Base-by-base conservation (phyloP, 495 filamentous ascomycete genomes). In the Penicillium odoratum region DNA sequence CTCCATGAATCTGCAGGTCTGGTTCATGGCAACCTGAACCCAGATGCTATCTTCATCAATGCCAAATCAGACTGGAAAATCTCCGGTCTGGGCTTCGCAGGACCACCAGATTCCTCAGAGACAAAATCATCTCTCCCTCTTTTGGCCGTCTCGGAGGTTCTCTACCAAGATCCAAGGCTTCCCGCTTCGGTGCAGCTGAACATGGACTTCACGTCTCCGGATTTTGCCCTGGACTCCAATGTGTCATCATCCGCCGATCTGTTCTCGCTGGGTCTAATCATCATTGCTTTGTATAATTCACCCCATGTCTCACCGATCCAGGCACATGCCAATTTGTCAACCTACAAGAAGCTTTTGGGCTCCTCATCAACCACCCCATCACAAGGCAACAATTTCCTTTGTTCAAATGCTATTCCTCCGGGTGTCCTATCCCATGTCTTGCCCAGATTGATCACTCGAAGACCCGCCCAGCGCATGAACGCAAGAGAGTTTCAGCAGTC, bases 1-100 rank as follows among this genome's bases (percentile, higher is more conserved):
- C 77, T 98, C 18, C 94, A 98, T 64, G 94, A 98, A 69, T 97
- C 93, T 67, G 94, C 94, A 29, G 91, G 90, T 0, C 78, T 98
- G 26, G 90, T 98, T 2, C 94, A 98, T 71, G 90, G 88, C 21
- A 98, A 98, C 66, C 74, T 98, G 56, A 98, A 92, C 2, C 95
- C 94, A 0, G 94, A 98, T 51, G 91, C 93, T n/a, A 85, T 98
- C 47, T 88, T 93, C 54, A 81, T 98, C 65, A 98, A 98, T 75
- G 85, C 89, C 15, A 98, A 98, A 83, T 96, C 92, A 7, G 94
- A 98, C 72, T 98, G 94, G 94, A 98, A 98, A 69, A 90, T 98
- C 50, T 92, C 91, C 52, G 93, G 93, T 33, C 79, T 98, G 45
- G 84, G 87, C n/a, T 98, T 97, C 73, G 88, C 90, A 63, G 88